These are phyloP conservation scores for Lachnellula arida DNA, from an alignment of 2,329 filamentous ascomycete genomes.

Conservation along the genomic window DNA sequence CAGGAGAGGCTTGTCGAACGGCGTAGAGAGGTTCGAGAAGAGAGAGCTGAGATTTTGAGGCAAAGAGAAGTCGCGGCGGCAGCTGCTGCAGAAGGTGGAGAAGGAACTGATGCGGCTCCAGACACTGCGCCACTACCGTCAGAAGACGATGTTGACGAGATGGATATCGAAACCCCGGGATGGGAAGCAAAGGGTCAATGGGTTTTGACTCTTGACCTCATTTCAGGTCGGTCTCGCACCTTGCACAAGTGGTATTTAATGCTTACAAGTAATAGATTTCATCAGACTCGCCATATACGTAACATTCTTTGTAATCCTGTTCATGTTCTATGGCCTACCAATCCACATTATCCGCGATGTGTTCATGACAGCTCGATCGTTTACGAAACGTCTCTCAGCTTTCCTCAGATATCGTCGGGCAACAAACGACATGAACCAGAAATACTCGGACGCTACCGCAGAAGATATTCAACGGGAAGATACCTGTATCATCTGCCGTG, in stretches of 20 bases:
- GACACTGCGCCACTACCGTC: conserved; percentile 47
- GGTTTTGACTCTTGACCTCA: conserved; percentile 81
- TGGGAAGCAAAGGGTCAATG: conserved; percentile 97
- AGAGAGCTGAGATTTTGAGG: conserved; percentile 46
- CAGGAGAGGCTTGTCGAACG: conserved; percentile 62
- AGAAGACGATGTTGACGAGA: conserved; percentile 79
- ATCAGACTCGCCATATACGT: conserved; percentile 86
- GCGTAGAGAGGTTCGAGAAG: conserved; percentile 60
- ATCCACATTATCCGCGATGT: conserved; percentile 96
- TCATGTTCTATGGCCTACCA: conserved; percentile 90
- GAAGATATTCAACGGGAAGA: conserved; percentile 83
- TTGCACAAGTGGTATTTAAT: neutral
- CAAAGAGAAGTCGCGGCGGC: conserved; percentile 35
- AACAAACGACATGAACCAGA: conserved; percentile 85
- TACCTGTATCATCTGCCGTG: conserved; percentile 95
- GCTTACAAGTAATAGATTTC: conserved; percentile 58
- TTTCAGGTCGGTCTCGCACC: conserved; percentile 56
- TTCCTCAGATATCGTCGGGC: conserved; percentile 87
- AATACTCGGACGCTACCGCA: conserved; percentile 83
- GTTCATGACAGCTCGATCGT: conserved; percentile 88
- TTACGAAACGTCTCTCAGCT: conserved; percentile 83
- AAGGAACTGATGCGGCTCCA: conserved; percentile 22
- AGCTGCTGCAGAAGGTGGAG: conserved; percentile 40
- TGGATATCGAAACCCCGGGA: conserved; percentile 90
- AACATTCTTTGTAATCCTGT: conserved; percentile 87